Base-by-base conservation (phyloP, 2,329 filamentous ascomycete species). In the Colletotrichum karsti region DNA sequence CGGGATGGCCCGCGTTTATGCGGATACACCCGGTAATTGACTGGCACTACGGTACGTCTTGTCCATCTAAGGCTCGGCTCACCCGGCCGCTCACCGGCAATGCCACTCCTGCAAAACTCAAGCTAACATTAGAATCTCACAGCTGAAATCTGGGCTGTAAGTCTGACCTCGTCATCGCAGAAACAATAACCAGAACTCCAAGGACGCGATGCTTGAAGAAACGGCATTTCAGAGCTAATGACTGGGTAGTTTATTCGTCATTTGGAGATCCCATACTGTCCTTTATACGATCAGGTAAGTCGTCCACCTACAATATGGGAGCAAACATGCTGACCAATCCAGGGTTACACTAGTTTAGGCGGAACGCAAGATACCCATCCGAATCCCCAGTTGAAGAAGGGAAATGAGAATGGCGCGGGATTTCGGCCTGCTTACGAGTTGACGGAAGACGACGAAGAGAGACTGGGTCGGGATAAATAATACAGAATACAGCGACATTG, bases 1-100 rank as follows among this genome's bases (percentile, higher is more conserved):
- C 87, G 37, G 94, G 92, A 2, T 99, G 96, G 96, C 96, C 96
- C 37, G 83, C 86, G 46, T 97, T 98, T 75, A 95, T 98, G 91
- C 89, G 96, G 66, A 87, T 98, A 68, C 94, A 99, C 79, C 95
- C 96, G 0, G 93, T 99, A 9, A 95, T 99, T 76, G 96, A 99
- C 80, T 99, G 96, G 96, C 93, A 96, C 78, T 97, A 98, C 79
- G 88, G 69, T 74, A 65, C 28, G 71, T 59, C 20, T 33, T n/a
- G 12, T 9, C 2, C 20, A 15, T 37, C n/a, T n/a, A 9, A 10
- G 15, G 22, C 5, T 7, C 13, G 41, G 24, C 24, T n/a, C n/a
- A n/a, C 8, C n/a, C 20, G 13, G 28, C 5, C 20, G 13, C 8
- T 15, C 8, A 9, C n/a, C n/a, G n/a, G n/a, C n/a, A n/a, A 12